Percentiles rank a stretch among this genome's conserved stretches.
Conservation (phyloP, 768 basidiomycete species). For the Amanita phalloides region DNA sequence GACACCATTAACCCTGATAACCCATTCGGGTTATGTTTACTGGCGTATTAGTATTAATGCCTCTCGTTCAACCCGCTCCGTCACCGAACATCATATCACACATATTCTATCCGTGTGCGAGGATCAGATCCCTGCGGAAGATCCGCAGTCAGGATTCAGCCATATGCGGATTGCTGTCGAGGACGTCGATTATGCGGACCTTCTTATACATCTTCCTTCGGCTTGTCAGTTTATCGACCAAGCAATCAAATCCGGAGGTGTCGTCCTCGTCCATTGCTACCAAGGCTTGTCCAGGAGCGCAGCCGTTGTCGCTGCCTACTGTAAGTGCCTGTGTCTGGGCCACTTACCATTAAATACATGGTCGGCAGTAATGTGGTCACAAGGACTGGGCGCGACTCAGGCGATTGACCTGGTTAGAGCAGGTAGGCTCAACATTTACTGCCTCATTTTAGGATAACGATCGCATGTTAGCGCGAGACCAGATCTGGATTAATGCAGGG, state of each 20-base stretch:
- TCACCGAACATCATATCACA: constrained; percentile 66
- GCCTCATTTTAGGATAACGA: not conserved
- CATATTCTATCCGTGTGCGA: constrained; percentile 72
- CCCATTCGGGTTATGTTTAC: constrained; percentile 12
- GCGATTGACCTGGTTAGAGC: constrained; percentile 52
- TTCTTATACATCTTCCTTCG: constrained; percentile 53
- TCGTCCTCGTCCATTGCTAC: constrained; percentile 56
- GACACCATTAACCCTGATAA: constrained; percentile 12
- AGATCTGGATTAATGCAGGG: constrained; percentile 72
- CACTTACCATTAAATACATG: constrained; percentile 8
- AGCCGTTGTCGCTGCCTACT: constrained; percentile 65
- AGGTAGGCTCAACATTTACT: constrained; percentile 25
- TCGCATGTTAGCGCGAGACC: constrained; percentile 45
- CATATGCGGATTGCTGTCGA: constrained; percentile 66
- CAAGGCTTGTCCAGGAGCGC: constrained; percentile 60
- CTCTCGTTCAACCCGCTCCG: constrained; percentile 58
- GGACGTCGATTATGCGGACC: constrained; percentile 60
- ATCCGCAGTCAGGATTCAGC: constrained; percentile 54
- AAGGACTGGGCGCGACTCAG: constrained; percentile 41
- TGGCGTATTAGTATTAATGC: constrained; percentile 43
- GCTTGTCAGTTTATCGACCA: constrained; percentile 60
- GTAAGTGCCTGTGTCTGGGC: constrained; percentile 29
- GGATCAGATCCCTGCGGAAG: constrained; percentile 62
- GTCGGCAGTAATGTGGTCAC: constrained; percentile 54
- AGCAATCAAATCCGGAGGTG: constrained; percentile 45